Evolutionary conservation across 371 early-diverging fungal species (phyloP), one percentile per base, ranked within the genome.

Genomic region (Encephalitozoon cuniculi): DNA sequence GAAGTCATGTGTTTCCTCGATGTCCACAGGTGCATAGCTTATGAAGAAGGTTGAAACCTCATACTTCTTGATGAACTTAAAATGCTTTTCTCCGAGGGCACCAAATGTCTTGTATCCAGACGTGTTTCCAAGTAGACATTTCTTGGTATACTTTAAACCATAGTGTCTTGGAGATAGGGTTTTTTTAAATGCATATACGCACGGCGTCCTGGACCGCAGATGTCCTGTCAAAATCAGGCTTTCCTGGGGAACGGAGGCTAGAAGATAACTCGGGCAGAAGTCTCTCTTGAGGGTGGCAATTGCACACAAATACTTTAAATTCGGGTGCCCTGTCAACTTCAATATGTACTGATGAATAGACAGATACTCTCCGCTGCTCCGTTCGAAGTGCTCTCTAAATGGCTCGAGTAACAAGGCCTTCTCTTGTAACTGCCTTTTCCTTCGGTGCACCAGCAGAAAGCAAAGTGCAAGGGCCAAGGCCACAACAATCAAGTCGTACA

Each of bases 31-130:
- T 7, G 43, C 53, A 66, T 65, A 74, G 12, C 64, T 64, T 39
- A 65, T 39, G 18, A 53, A 74, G 40, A 74, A 74, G 28, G 15
- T 65, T 4, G 6, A 21, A 18, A 74, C 25, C 9, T 65, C 32
- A 18, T 74, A 74, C 21, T 74, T 74, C 6, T 64, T 34, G 15
- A 41, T 25, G 40, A 74, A 74, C 12, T 53, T 55, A 37, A 66
- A 0, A 65, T 66, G 49, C 15, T 64, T 66, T 52, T 74, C n/a
- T n/a, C 23, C 54, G 25, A 52, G 39, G 5, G 12, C 23, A 2
- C 74, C 74, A 40, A 40, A 74, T 32, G 40, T 6, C 21, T 30
- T 44, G 9, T 74, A 65, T n/a, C 54, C 43, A 26, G 28, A 52
- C 37, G n/a, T 66, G 11, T 32, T 74, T 46, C 26, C 52, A 49